Base-by-base conservation (phyloP, 805 yeast genomes). In the Candida pini region DNA sequence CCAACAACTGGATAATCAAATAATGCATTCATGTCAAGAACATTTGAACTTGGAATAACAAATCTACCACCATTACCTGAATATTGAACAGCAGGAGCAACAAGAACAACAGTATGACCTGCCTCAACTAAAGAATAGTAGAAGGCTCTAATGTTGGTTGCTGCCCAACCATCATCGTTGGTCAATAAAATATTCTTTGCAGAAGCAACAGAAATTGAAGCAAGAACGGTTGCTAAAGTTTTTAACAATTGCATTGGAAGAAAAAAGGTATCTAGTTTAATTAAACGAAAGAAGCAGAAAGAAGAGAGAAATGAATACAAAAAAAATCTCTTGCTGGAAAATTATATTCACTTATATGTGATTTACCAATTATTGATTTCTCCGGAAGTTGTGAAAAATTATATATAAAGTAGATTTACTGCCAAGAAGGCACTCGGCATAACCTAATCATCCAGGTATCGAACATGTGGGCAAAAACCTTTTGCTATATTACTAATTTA, bases 21-120 rank as follows among this genome's bases (percentile, higher is more conserved):
- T 38, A 66, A 71, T 34, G 72, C 78, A 41, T 70, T 66, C 13
- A 60, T 55, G 31, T 60, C 53, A 44, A 71, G 60, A 19, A 51
- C 62, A 28, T 56, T 51, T 17, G 64, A 45, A 15, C 53, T 39
- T 10, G 79, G 72, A 39, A 66, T 47, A 24, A 62, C 61, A 45
- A 71, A 69, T 28, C 70, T 68, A 38, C 81, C 81, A 35, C 79
- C 81, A 42, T 63, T 65, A 9, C 81, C 78, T 0, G 73, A 65
- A 56, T 69, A 62, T 44, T 69, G 72, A 26, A 63, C 62, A 17
- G 64, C 71, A 31, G 79, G 78, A 9, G 78, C 78, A 24, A 69
- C 73, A 45, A 70, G 44, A 32, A 65, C 54, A 27, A 71, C 78
- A 36, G 57, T 61, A 49, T 73, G 69, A 20, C 75, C 76, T n/a